These are phyloP conservation scores for Debaryomyces nepalensis DNA, from an alignment of 1,139 yeast genomes.

Conservation along the genomic window DNA sequence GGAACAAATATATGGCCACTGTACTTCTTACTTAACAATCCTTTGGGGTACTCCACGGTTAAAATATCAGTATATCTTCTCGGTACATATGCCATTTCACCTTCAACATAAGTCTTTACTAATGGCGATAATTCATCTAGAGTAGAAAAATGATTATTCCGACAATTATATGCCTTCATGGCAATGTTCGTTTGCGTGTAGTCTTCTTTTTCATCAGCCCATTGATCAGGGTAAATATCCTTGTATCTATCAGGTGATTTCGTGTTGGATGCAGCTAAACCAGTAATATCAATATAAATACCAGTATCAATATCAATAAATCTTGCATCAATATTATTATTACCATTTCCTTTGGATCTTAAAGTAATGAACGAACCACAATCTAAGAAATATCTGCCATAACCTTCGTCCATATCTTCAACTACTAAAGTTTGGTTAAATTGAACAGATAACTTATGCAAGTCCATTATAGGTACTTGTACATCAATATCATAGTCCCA, in stretches of 20 bases:
- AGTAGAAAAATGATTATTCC: slow-evolving; percentile 32
- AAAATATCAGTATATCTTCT: slow-evolving; percentile 33
- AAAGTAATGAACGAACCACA: slow-evolving; percentile 33
- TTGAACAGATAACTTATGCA: slow-evolving; percentile 32
- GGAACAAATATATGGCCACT: slow-evolving; percentile 32
- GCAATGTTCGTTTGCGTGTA: slow-evolving; percentile 22
- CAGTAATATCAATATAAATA: slow-evolving; percentile 39
- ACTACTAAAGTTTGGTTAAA: slow-evolving; percentile 45
- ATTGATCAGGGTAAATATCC: slow-evolving; percentile 18
- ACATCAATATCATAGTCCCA: slow-evolving; percentile 47
- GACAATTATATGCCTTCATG: slow-evolving; percentile 39
- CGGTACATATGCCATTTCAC: slow-evolving; percentile 47
- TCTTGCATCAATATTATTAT: slow-evolving; percentile 38
- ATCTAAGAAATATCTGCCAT: slow-evolving; percentile 40
- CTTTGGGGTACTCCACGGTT: slow-evolving; percentile 36
- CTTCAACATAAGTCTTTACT: slow-evolving; percentile 35
- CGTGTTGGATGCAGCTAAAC: slow-evolving; percentile 29
- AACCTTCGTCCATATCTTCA: slow-evolving; percentile 38
- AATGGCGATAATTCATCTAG: slow-evolving; percentile 32
- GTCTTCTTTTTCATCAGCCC: slow-evolving; percentile 20
- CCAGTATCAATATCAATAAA: slow-evolving; percentile 40
- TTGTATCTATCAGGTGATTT: slow-evolving; percentile 34
- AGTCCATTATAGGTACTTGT: slow-evolving; percentile 40
- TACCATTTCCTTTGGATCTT: slow-evolving; percentile 31
- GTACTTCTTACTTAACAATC: slow-evolving; percentile 28